phyloP scores from a whole-genome alignment of 495 filamentous ascomycete species.

The Talaromyces ruber region DNA sequence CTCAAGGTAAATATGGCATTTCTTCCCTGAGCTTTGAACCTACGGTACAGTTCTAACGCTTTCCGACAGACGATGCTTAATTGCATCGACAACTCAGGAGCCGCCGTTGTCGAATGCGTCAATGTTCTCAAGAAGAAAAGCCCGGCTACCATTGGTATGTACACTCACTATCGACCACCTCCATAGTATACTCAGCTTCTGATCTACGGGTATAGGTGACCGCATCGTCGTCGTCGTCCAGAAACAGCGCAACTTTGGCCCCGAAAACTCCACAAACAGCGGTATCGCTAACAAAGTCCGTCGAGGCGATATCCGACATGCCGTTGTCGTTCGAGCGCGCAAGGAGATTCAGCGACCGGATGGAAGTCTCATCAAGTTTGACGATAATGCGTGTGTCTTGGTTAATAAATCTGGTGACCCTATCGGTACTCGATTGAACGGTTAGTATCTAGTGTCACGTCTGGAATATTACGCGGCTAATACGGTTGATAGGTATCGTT shows the following conservation, averaged over 20 bases:
- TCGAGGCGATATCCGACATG: conserved; percentile 93
- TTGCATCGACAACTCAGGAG: conserved; percentile 99
- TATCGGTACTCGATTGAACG: conserved; percentile 85
- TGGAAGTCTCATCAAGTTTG: conserved; percentile 84
- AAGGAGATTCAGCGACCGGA: conserved; percentile 82
- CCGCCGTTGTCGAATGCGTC: conserved; percentile 93
- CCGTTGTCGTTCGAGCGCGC: conserved; percentile 83
- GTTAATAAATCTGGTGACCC: conserved; percentile 97
- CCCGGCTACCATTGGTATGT: conserved; percentile 80
- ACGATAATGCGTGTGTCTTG: conserved; percentile 96
- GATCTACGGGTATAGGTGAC: conserved; percentile 54
- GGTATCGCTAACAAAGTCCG: conserved; percentile 84
- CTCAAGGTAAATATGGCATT: conserved; percentile 60
- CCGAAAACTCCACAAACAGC: conserved; percentile 46
- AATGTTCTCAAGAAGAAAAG: conserved; percentile 86
- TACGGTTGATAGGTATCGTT: conserved; percentile 52
- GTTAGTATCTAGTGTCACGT: conserved; percentile 27
- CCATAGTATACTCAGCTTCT: neutral
- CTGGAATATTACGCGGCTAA: neutral
- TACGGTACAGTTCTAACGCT: neutral
- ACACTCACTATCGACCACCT: neutral
- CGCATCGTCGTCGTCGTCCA: conserved; percentile 96
- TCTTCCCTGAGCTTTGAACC: neutral
- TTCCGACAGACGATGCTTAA: conserved; percentile 85
- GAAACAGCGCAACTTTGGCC: conserved; percentile 75